Conservation (phyloP, 805 yeast genomes). For the Metschnikowia koreensis region DNA sequence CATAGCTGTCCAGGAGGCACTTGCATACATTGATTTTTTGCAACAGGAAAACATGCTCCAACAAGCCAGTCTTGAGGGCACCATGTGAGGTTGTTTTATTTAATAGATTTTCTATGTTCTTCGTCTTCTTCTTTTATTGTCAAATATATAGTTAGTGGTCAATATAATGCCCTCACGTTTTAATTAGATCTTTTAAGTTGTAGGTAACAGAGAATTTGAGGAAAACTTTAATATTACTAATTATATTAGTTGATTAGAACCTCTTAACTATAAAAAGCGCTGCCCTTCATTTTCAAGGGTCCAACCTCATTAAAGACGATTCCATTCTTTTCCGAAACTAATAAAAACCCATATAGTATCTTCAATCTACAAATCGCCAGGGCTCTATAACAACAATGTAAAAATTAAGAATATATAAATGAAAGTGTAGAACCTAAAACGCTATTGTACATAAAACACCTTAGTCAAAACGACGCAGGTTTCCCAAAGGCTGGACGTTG, state of each 20-base stretch:
- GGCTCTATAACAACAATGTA: background rate
- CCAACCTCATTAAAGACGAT: too few relatives aligned
- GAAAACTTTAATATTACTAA: too few relatives aligned
- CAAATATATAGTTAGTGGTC: background rate
- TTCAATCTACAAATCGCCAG: background rate
- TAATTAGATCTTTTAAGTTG: too few relatives aligned
- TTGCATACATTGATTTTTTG: background rate
- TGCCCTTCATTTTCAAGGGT: too few relatives aligned
- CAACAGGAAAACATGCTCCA: constrained; percentile 3
- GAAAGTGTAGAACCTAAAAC: background rate
- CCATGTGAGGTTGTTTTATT: background rate
- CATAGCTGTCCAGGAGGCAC: constrained; percentile 1
- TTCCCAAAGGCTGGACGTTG: constrained; percentile 50
- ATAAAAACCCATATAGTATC: too few relatives aligned
- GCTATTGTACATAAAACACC: constrained; percentile 2
- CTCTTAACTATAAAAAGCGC: too few relatives aligned
- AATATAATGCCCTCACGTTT: too few relatives aligned
- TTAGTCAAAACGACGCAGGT: constrained; percentile 39
- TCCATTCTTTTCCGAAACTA: too few relatives aligned
- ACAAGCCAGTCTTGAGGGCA: background rate
- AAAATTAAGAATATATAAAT: background rate
- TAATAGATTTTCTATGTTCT: background rate
- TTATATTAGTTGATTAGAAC: too few relatives aligned
- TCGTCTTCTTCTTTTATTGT: too few relatives aligned
- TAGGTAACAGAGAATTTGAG: too few relatives aligned